These are phyloP conservation scores for Sclerotinia subarctica DNA, from an alignment of 2,329 filamentous ascomycete genomes.

Conservation along the genomic window DNA sequence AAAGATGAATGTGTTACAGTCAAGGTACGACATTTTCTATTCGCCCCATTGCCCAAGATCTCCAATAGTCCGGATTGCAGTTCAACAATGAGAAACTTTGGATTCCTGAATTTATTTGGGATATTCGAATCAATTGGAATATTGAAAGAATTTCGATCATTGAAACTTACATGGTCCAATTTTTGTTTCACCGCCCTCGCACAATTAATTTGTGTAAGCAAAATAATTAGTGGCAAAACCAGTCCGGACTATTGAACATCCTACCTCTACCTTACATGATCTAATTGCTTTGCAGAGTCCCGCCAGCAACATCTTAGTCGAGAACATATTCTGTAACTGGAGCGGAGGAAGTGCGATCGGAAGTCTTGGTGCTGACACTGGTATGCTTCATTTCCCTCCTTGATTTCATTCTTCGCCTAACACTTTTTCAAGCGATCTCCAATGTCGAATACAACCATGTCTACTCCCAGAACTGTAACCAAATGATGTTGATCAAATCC, in stretches of 20 bases:
- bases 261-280: neutral
- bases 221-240: too few relatives aligned
- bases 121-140: too few relatives aligned
- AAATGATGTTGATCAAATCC: constrained; percentile 62
- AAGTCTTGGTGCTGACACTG: constrained; percentile 48
- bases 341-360: constrained; percentile 58
- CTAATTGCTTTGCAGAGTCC: constrained; percentile 41
- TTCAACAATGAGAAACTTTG: too few relatives aligned
- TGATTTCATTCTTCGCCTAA: neutral
- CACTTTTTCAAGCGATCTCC: constrained; percentile 42
- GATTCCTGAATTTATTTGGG: too few relatives aligned
- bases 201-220: too few relatives aligned
- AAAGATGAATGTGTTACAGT: constrained; percentile 60
- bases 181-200: too few relatives aligned
- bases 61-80: too few relatives aligned
- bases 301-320: constrained; percentile 56
- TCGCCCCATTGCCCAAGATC: neutral
- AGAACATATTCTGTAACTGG: constrained; percentile 61
- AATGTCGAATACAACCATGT: constrained; percentile 55
- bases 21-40: constrained; percentile 38
- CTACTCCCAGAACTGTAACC: constrained; percentile 57
- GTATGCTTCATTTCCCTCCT: constrained; percentile 17
- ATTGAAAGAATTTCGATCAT: too few relatives aligned
- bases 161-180: too few relatives aligned
- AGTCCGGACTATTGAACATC: too few relatives aligned